Percentiles rank a stretch among this genome's conserved stretches.
These are phyloP conservation scores for Apiospora aurea DNA, from an alignment of 2,329 filamentous ascomycete genomes.

Conservation along the genomic window DNA sequence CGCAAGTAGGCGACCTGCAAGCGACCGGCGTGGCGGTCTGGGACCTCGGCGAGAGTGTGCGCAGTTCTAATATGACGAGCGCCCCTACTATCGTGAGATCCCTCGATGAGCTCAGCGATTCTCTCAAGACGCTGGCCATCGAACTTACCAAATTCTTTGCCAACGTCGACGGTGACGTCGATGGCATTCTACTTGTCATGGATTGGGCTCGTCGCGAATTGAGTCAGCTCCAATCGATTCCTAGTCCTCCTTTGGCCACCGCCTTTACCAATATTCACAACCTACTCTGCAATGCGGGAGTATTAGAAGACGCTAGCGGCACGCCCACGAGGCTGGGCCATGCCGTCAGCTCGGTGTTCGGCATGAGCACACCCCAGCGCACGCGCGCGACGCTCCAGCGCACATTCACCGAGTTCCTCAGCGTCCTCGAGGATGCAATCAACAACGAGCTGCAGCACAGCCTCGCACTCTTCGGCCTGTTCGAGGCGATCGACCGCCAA, in stretches of 20 bases:
- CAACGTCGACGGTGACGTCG: constrained; percentile 91
- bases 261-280: constrained; percentile 86
- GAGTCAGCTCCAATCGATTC: constrained; percentile 68
- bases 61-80: constrained; percentile 89
- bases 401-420: constrained; percentile 87
- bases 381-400: constrained; percentile 82
- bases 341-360: constrained; percentile 76
- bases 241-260: constrained; percentile 69
- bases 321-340: constrained; percentile 73
- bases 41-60: constrained; percentile 91
- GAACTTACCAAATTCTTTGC: constrained; percentile 93
- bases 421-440: constrained; percentile 88
- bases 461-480: constrained; percentile 83
- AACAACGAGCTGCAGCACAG: constrained; percentile 83
- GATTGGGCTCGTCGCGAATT: constrained; percentile 93
- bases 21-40: constrained; percentile 93
- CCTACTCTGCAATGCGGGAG: constrained; percentile 69
- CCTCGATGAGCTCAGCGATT: constrained; percentile 85
- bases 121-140: constrained; percentile 80
- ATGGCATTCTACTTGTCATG: constrained; percentile 92
- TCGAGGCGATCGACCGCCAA: constrained; percentile 88
- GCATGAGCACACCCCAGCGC: constrained; percentile 80
- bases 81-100: constrained; percentile 85
- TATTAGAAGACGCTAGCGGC: constrained; percentile 62
- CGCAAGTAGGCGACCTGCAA: constrained; percentile 86